These are phyloP conservation scores for Chamaenerion angustifolium DNA, from an alignment of 345 rosid species.

Conservation along the genomic window DNA sequence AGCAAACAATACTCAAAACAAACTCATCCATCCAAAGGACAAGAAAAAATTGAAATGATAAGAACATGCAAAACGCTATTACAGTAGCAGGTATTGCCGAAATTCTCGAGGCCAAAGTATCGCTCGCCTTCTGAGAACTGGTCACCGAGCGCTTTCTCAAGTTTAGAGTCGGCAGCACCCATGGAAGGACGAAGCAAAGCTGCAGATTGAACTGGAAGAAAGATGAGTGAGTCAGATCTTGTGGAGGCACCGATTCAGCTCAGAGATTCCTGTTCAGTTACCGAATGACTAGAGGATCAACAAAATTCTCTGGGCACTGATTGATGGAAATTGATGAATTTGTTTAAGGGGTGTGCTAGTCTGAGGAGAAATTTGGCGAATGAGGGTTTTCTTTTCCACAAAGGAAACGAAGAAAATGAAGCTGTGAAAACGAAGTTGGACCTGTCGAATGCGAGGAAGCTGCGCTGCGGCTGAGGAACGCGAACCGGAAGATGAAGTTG, in stretches of 20 bases:
- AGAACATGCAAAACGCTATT: constrained; percentile 93
- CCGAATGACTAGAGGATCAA: neutral
- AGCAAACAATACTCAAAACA: neutral
- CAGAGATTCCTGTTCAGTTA: neutral
- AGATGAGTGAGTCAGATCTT: constrained; percentile 4
- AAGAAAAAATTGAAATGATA: neutral
- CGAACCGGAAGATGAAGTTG: too few relatives aligned
- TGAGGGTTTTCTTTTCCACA: constrained; percentile 1
- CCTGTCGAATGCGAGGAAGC: too few relatives aligned
- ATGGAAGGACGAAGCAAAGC: constrained; percentile 19
- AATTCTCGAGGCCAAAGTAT: constrained; percentile 96
- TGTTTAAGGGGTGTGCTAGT: neutral
- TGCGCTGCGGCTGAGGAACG: too few relatives aligned
- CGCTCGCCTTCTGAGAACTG: constrained; percentile 99
- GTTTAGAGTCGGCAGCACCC: constrained; percentile 99
- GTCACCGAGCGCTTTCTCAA: constrained; percentile 99
- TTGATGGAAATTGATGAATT: neutral
- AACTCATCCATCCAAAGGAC: neutral
- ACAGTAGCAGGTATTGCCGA: constrained; percentile 97
- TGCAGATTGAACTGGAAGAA: neutral
- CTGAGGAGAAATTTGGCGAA: neutral
- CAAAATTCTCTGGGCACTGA: neutral
- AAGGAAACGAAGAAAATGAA: constrained; percentile 4
- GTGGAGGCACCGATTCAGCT: neutral
- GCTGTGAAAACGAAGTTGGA: neutral